Evolutionary conservation across 2,329 filamentous ascomycete species (phyloP), one percentile per base, ranked within the genome.

Genomic region (Myriangium duriaei): DNA sequence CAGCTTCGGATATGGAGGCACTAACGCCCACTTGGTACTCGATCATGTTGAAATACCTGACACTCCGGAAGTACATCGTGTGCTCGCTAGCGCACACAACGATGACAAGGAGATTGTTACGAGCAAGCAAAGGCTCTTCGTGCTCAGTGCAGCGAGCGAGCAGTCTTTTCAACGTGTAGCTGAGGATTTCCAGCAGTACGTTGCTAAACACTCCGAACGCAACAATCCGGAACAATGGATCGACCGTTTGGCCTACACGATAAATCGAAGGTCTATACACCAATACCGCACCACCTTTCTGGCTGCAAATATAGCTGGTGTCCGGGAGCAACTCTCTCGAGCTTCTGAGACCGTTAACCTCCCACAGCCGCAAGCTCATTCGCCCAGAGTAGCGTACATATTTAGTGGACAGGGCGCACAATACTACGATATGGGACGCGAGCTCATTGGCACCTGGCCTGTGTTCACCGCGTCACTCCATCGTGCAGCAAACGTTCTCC

Each of bases 1-100:
- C 47, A 69, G 64, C 42, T 75, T 74, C 45, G 71, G 72, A 2
- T 74, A 69, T 45, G 71, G 72, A 1, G 71, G 71, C 29, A 71
- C 69, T 3, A 74, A 74, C 35, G 65, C 63, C 1, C 71, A 75
- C 43, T 60, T 65, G 1, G 64, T 72, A 29, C 42, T 72, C 32
- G 68, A 72, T 15, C 31, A n/a, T n/a, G 21, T n/a, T 7, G n/a
- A n/a, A n/a, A n/a, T n/a, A n/a, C n/a, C n/a, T n/a, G 21, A 26
- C 21, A n/a, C 21, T 26, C 21, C 21, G 21, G n/a, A 7, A 26
- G 21, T 7, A 7, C 21, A 26, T 7, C 7, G n/a, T 7, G n/a
- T 7, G n/a, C 7, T 7, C 21, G 7, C 21, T 7, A 26, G 7
- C 7, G 7, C n/a, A 7, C 21, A 7, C 21, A n/a, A n/a, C 21